Evolutionary conservation across 148 eudicot genomes (phyloP).

Genomic region (Oxyria digyna): DNA sequence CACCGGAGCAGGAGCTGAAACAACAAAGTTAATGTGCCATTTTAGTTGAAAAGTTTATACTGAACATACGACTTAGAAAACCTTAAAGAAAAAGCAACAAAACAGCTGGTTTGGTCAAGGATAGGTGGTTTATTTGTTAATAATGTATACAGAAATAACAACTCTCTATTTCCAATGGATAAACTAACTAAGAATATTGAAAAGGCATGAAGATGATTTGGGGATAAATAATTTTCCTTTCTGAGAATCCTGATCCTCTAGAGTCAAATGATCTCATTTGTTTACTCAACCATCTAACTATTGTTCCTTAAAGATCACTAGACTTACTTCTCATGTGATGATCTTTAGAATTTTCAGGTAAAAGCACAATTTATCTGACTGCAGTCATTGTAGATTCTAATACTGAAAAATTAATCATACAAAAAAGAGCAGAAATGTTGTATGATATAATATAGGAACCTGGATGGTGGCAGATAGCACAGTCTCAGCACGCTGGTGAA

Average conservation of each 20-base stretch:
- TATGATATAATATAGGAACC: constrained; percentile 28
- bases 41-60: not conserved
- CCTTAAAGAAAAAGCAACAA: not conserved
- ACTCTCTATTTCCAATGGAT: not conserved
- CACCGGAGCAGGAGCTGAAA: constrained; percentile 78
- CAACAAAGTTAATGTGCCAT: not conserved
- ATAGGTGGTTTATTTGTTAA: not conserved
- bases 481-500: constrained; percentile 68
- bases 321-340: not conserved
- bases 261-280: not conserved
- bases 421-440: not conserved
- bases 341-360: not conserved
- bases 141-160: not conserved
- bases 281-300: not conserved
- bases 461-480: constrained; percentile 51
- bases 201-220: not conserved
- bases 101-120: not conserved
- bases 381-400: not conserved
- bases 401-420: not conserved
- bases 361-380: not conserved
- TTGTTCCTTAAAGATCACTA: not conserved
- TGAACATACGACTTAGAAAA: not conserved
- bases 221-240: not conserved
- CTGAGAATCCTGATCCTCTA: not conserved
- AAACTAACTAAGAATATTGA: not conserved